Evolutionary conservation across 148 eudicot genomes (phyloP).

Genomic region (Rheum nobile): DNA sequence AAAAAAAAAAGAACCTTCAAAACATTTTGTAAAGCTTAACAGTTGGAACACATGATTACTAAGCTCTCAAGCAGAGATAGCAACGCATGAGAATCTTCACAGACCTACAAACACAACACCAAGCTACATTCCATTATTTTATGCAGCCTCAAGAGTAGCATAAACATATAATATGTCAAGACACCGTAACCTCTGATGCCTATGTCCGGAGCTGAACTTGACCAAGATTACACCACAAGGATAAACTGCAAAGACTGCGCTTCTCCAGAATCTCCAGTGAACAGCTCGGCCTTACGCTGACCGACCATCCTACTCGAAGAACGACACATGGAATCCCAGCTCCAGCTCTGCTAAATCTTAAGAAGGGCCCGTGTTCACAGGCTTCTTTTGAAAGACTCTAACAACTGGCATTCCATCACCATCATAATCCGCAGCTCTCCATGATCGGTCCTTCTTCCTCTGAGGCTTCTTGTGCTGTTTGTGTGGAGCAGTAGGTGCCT

Average conservation of each 20-base stretch:
- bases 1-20: background rate
- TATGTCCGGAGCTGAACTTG: background rate
- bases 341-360: slow-evolving; percentile 12
- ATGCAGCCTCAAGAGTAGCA: background rate
- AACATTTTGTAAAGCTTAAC: background rate
- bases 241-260: no score
- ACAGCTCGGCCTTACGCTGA: no score
- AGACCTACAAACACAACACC: background rate
- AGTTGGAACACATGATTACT: background rate
- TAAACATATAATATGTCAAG: background rate
- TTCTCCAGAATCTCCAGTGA: no score
- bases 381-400: slow-evolving; percentile 74
- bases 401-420: slow-evolving; percentile 82
- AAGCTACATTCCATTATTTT: background rate
- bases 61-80: background rate
- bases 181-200: background rate
- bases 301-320: no score
- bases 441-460: slow-evolving; percentile 83
- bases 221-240: background rate
- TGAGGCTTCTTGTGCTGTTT: slow-evolving; percentile 83
- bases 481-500: slow-evolving; percentile 40
- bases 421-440: slow-evolving; percentile 62
- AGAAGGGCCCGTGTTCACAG: slow-evolving; percentile 45
- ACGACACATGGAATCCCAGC: no score
- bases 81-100: background rate